Percentiles rank a stretch among this genome's conserved stretches.
Conservation (phyloP, 1,284 basidiomycete genomes). For the Ganoderma boninense region DNA sequence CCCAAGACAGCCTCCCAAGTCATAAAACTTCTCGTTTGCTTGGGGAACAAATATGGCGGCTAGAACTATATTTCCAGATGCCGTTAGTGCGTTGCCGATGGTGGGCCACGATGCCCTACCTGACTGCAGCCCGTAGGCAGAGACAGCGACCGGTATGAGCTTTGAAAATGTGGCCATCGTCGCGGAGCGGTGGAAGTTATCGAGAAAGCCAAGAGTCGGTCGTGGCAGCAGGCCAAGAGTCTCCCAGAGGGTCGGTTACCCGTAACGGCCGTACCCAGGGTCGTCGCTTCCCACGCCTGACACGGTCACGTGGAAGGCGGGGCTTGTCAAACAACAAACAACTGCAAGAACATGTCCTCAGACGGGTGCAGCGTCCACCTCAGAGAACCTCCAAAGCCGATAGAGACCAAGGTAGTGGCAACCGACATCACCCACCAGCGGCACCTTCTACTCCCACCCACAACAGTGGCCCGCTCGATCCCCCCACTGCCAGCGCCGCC, state of each 20-base stretch:
- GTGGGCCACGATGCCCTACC: conserved; percentile 33
- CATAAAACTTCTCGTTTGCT: conserved; percentile 65
- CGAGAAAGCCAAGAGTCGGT: neutral
- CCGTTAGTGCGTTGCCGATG: neutral
- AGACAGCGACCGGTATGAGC: conserved; percentile 45
- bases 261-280: too few relatives aligned
- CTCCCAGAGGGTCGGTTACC: too few relatives aligned
- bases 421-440: conserved; percentile 30
- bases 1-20: conserved; percentile 69
- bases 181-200: neutral
- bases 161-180: conserved; percentile 49
- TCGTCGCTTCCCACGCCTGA: neutral
- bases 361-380: conserved; percentile 1
- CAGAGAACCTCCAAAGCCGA: conserved; percentile 9
- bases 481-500: conserved; percentile 19
- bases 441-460: too few relatives aligned
- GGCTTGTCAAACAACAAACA: too few relatives aligned
- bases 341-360: neutral
- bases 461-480: too few relatives aligned
- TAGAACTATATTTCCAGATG: conserved; percentile 48
- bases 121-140: conserved; percentile 50
- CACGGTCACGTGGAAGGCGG: conserved; percentile 22
- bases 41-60: conserved; percentile 65
- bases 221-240: neutral
- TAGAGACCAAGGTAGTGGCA: conserved; percentile 23